A percentile compares a stretch with the other conserved stretches of the same genome.
phyloP scores from a whole-genome alignment of 2,329 filamentous ascomycete species.

The Plenodomus biglobosus region DNA sequence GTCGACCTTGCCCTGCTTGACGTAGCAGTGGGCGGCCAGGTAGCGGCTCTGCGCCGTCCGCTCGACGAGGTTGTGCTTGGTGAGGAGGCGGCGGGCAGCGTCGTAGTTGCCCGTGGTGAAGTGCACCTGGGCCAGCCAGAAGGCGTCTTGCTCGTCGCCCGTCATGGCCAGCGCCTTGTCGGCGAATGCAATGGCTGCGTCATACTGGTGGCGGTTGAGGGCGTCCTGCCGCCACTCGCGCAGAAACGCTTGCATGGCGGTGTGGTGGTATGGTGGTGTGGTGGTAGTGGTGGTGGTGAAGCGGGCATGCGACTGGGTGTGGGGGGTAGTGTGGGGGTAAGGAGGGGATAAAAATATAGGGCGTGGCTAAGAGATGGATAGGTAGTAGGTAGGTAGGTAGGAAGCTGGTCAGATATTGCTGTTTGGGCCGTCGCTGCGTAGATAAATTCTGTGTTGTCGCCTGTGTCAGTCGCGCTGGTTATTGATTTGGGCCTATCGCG shows the following conservation, averaged over 20 bases:
- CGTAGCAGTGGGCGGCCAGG: conserved; percentile 87
- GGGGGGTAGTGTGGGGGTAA: neutral
- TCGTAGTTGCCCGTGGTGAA: conserved; percentile 95
- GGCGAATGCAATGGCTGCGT: conserved; percentile 93
- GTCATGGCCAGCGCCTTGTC: conserved; percentile 96
- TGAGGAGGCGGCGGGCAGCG: conserved; percentile 82
- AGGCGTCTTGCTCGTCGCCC: conserved; percentile 88
- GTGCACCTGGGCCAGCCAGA: conserved; percentile 97
- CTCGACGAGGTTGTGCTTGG: conserved; percentile 76
- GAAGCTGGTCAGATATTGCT: neutral
- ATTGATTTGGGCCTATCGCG: conserved; percentile 20
- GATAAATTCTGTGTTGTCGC: no score
- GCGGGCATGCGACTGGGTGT: neutral
- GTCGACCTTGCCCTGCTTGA: conserved; percentile 87
- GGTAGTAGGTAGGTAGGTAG: neutral
- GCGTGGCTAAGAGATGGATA: neutral
- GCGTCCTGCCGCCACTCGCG: conserved; percentile 95
- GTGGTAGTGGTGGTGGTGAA: neutral
- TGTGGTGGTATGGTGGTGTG: neutral
- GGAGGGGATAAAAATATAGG: no score
- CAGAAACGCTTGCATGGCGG: conserved; percentile 83
- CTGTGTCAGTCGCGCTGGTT: no score
- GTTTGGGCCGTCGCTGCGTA: neutral
- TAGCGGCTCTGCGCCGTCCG: conserved; percentile 88
- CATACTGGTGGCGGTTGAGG: conserved; percentile 92